Evolutionary conservation across 176 grass and related monocot species (phyloP), one percentile per base, ranked within the genome.

Genomic region (Saccharum officinarum): DNA sequence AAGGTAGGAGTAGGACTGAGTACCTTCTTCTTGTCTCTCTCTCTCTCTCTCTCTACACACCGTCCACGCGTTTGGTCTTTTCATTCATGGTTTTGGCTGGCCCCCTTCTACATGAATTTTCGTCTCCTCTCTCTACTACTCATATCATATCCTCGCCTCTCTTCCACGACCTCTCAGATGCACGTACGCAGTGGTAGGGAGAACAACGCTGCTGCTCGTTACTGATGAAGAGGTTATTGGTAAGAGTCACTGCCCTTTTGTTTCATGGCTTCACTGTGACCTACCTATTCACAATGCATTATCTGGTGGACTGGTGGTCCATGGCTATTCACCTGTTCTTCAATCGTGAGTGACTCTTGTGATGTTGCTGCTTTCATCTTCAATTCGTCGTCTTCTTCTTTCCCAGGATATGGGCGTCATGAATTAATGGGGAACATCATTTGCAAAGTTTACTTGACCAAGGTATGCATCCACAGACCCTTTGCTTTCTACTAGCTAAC

Each of bases 381-480:
- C 45, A 41, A 41, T 9, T 2, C 41, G 16, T 3, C 41, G 10
- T 6, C 10, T 2, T 54, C 3, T 52, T 69, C 34, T 44, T 36
- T 76, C 55, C 23, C 50, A 79, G 45, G 18, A 82, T 42, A 10
- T 60, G 50, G 25, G 36, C 71, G 0, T 36, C 71, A 68, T 82
- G 71, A 76, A 69, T 46, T 82, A 81, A 81, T 57, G 61, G 66
- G n/a, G 10, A 55, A 17, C 38, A 15, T 40, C 63, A 61, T n/a
- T 74, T 76, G 71, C 79, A 60, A 46, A 3, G 0, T 69, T 14
- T 52, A 23, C 33, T 46, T 49, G 30, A 59, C 70, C 6, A 82
- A 62, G 41, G 69, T 87, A 87, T 59, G 49, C 17, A 36, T 34
- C 17, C 18, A 50, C 7, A 30, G 5, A 8, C 10, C 44, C 17